A percentile compares a stretch with the other conserved stretches of the same genome.
phyloP scores from a whole-genome alignment of 2,329 filamentous ascomycete species.

The Chaetomium sp. region DNA sequence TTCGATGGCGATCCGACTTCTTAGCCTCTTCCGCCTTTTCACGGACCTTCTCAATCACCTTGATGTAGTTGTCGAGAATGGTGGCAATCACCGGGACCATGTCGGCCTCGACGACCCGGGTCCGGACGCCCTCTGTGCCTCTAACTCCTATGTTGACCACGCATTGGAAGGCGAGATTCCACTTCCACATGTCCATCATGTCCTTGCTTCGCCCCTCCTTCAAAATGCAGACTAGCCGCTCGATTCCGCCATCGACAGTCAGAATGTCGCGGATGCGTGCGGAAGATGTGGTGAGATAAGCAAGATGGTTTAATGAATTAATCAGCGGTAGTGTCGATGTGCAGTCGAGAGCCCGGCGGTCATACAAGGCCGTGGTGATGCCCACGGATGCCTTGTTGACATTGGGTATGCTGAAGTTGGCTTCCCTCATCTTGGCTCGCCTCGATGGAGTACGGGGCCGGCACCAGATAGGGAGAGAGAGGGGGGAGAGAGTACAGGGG shows the following conservation, averaged over 20 bases:
- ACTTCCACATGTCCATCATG: constrained; percentile 99
- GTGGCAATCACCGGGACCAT: constrained; percentile 99
- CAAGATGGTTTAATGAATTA: constrained; percentile 97
- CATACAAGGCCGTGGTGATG: constrained; percentile 97
- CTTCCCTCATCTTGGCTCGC: constrained; percentile 80
- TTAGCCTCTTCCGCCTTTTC: constrained; percentile 82
- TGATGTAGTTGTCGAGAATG: constrained; percentile 96
- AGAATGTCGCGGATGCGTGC: constrained; percentile 96
- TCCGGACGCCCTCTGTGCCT: constrained; percentile 88
- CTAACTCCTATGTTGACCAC: constrained; percentile 98
- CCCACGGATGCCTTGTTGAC: constrained; percentile 95
- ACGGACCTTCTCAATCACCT: constrained; percentile 85
- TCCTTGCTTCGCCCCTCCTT: constrained; percentile 96
- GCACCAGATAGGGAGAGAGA: constrained; percentile 23
- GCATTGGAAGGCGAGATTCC: constrained; percentile 98
- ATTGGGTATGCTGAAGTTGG: constrained; percentile 98
- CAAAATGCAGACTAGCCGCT: constrained; percentile 91
- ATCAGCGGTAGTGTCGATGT: constrained; percentile 96
- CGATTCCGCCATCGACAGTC: constrained; percentile 96
- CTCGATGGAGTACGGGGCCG: constrained; percentile 24
- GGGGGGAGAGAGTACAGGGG: not conserved
- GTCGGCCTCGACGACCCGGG: constrained; percentile 93
- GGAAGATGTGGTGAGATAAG: constrained; percentile 95
- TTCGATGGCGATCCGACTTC: constrained; percentile 52
- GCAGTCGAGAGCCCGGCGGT: constrained; percentile 94